phyloP scores from a whole-genome alignment of 768 basidiomycete species.

The Panellus pusillus region DNA sequence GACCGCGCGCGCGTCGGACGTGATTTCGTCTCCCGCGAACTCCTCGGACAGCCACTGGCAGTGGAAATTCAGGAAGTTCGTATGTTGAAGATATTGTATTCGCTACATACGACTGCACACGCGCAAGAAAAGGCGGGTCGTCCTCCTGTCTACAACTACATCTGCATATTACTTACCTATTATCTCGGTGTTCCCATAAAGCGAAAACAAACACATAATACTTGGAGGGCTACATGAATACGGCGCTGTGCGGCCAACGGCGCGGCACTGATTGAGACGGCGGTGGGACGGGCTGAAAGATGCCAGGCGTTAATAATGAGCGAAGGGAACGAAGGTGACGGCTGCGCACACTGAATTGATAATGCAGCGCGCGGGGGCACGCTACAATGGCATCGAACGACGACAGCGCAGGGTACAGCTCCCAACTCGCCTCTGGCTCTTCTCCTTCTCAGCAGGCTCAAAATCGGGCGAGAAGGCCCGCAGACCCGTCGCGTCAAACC shows the following conservation, averaged over 20 bases:
- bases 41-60: too few relatives aligned
- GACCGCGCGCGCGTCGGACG: too few relatives aligned
- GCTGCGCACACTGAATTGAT: not conserved
- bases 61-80: too few relatives aligned
- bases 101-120: not conserved
- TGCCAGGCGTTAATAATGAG: not conserved
- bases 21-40: too few relatives aligned
- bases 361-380: conserved; percentile 16
- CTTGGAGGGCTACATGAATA: conserved; percentile 8
- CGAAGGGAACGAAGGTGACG: not conserved
- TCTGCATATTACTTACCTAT: conserved; percentile 14
- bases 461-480: conserved; percentile 42
- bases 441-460: conserved; percentile 28
- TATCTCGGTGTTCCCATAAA: conserved; percentile 3
- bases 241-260: conserved; percentile 8
- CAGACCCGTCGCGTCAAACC: conserved; percentile 23
- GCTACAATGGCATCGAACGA: conserved; percentile 14
- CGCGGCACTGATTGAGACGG: not conserved
- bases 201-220: not conserved
- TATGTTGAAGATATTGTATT: not conserved
- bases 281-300: not conserved
- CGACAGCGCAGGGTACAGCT: conserved; percentile 15
- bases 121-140: not conserved
- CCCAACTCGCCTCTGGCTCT: conserved; percentile 16
- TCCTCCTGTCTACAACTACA: conserved; percentile 2